phyloP scores from a whole-genome alignment of 2,329 filamentous ascomycete species.

The Xylaria sp. region DNA sequence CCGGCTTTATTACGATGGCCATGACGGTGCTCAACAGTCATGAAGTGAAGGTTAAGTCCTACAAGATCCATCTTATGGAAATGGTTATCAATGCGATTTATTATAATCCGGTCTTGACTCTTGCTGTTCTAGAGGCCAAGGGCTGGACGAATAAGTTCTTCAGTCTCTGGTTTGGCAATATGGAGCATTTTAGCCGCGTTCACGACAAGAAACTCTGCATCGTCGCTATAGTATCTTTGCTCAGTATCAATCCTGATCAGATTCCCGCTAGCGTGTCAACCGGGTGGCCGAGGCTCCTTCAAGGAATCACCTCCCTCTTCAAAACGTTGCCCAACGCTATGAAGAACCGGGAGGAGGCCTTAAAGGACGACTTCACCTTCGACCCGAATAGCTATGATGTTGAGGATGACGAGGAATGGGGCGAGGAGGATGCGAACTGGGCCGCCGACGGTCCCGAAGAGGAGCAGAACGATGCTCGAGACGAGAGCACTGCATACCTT shows the following conservation, averaged over 20 bases:
- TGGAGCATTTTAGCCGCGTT: slow-evolving; percentile 90
- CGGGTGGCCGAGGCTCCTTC: slow-evolving; percentile 92
- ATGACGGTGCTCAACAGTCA: slow-evolving; percentile 83
- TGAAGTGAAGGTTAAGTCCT: slow-evolving; percentile 89
- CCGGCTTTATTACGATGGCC: slow-evolving; percentile 87
- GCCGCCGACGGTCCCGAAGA: slow-evolving; percentile 78
- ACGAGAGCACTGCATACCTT: slow-evolving; percentile 93
- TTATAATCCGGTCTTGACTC: slow-evolving; percentile 88
- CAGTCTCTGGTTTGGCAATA: slow-evolving; percentile 96
- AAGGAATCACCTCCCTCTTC: slow-evolving; percentile 89
- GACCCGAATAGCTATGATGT: slow-evolving; percentile 70
- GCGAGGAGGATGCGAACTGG: slow-evolving; percentile 86
- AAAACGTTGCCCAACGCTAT: slow-evolving; percentile 87
- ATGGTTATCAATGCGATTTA: slow-evolving; percentile 99
- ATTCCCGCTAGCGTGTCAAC: slow-evolving; percentile 93
- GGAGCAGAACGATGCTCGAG: slow-evolving; percentile 74
- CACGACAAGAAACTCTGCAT: slow-evolving; percentile 99
- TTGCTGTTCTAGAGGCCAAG: slow-evolving; percentile 89
- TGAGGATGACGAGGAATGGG: slow-evolving; percentile 82
- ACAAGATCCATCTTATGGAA: slow-evolving; percentile 96
- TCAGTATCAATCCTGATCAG: slow-evolving; percentile 81
- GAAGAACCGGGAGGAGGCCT: slow-evolving; percentile 91
- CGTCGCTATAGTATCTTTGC: slow-evolving; percentile 86
- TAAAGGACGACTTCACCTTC: slow-evolving; percentile 85
- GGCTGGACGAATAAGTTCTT: slow-evolving; percentile 99